A percentile compares a stretch with the other conserved stretches of the same genome.
phyloP scores from a whole-genome alignment of 345 rosid genomes.

The Citrus sp. region DNA sequence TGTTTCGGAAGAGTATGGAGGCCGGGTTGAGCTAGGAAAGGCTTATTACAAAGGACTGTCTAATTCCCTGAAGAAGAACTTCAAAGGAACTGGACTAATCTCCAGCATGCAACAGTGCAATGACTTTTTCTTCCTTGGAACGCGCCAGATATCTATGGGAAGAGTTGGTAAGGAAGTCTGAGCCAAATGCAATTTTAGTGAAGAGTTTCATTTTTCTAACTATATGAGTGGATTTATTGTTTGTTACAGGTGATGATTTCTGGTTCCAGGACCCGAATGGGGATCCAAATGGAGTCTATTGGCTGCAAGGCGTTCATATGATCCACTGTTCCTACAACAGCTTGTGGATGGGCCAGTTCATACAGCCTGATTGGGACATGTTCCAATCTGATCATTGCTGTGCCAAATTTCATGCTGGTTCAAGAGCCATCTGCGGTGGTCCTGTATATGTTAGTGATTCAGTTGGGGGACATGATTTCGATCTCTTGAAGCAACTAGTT shows the following conservation, averaged over 20 bases:
- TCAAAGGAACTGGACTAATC: constrained; percentile 68
- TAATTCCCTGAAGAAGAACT: constrained; percentile 66
- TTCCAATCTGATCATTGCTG: constrained; percentile 88
- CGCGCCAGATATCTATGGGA: constrained; percentile 73
- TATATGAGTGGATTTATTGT: neutral
- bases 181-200: neutral
- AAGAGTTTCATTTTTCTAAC: neutral
- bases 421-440: constrained; percentile 89
- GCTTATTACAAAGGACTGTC: constrained; percentile 60
- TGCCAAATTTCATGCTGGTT: constrained; percentile 84
- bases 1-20: constrained; percentile 70
- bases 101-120: constrained; percentile 95
- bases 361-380: constrained; percentile 98
- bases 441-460: constrained; percentile 82
- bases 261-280: constrained; percentile 94
- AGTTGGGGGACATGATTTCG: constrained; percentile 65
- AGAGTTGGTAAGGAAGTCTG: constrained; percentile 62
- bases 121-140: constrained; percentile 86
- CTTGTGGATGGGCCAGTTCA: constrained; percentile 86
- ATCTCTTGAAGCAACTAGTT: constrained; percentile 66
- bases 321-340: constrained; percentile 93
- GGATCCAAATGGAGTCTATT: constrained; percentile 82
- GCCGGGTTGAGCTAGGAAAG: constrained; percentile 78
- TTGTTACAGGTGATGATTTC: constrained; percentile 73
- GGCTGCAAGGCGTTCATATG: constrained; percentile 94